Base-by-base conservation (phyloP, 805 yeast genomes). In the Yamadazyma kitorensis region DNA sequence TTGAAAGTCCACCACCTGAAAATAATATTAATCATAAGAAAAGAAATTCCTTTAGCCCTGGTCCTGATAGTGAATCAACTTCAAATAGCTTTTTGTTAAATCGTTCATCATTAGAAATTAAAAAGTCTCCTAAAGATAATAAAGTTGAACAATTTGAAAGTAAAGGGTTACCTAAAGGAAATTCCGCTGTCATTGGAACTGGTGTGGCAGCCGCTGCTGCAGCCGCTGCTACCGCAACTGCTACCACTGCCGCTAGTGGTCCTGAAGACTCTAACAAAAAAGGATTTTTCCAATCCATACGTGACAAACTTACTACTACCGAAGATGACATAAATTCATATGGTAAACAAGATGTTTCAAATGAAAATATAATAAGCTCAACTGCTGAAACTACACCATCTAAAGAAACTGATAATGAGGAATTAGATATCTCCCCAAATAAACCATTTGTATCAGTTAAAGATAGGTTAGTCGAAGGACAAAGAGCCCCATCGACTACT, bases 331-430 rank as follows among this genome's bases (percentile, higher is more conserved):
- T n/a, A 27, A 19, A 27, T n/a, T 14, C n/a, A 15, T 15, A 10
- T 11, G 31, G 7, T 16, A 26, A 13, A 22, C 11, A 28, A 16
- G 55, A 49, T 21, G 37, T 41, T 10, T 44, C 53, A 34, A 49
- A 46, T 31, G 56, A 51, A 11, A 26, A 33, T 33, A 17, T 31
- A 9, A 30, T 24, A 13, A 29, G 43, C 1, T 47, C 57, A 9
- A 55, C 58, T n/a, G 59, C 59, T n/a, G 62, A 56, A 41, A 56
- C 61, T 11, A 51, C 62, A 2, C 61, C 61, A 13, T 42, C 57
- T 5, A 51, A 52, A 28, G 59, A 51, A 17, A 34, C 21, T 12
- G 45, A 38, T 10, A 35, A 33, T 5, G 36, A 33, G 3, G 37
- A 32, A n/a, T 17, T 33, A 5, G 44, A 39, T 12, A 16, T 28